Base-by-base conservation (phyloP, 2,329 filamentous ascomycete genomes). In the Aspergillus ochraceus region DNA sequence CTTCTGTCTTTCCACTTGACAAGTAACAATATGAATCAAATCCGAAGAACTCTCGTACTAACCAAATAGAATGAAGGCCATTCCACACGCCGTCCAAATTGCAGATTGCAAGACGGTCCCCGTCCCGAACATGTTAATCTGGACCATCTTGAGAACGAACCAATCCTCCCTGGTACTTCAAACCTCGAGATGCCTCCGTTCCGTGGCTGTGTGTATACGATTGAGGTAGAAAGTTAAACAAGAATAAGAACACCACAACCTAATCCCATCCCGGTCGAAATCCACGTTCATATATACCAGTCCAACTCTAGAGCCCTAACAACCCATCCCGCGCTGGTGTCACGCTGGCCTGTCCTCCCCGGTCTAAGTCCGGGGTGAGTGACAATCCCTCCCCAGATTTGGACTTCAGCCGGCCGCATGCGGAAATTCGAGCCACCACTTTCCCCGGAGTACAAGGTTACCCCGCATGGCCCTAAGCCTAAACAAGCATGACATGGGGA, bases 31-130 rank as follows among this genome's bases (percentile, higher is more conserved):
- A 29, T 29, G 8, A 4, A 29, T 9, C 26, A 29, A 8, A 9
- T 29, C 26, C 1, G 26, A 29, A 29, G 24, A 22, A n/a, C n/a
- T n/a, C 22, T 51, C 32, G 49, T 14, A 24, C n/a, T 42, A 61
- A 68, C 68, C 67, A 36, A 70, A 69, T n/a, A 70, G 60, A 20
- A 70, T 68, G 51, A 69, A 69, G 1, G 68, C 66, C 63, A 70
- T 65, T 6, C 66, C 61, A 51, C 65, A 67, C 3, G 62, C 62
- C 19, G 49, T 22, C 64, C 63, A 64, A 19, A 67, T 66, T 9
- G 67, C 67, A 30, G 66, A 62, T 29, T 68, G 64, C 3, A 69
- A 66, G 32, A 60, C 52, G 9, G 61, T 55, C 52, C 68, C 68
- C 17, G 63, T 64, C 50, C 66, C 68, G 17, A 69, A 70, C 45